Evolutionary conservation across 164 flowering plant genomes (phyloP), one percentile per base, ranked within the genome.

Genomic region (Macadamia integrifolia): DNA sequence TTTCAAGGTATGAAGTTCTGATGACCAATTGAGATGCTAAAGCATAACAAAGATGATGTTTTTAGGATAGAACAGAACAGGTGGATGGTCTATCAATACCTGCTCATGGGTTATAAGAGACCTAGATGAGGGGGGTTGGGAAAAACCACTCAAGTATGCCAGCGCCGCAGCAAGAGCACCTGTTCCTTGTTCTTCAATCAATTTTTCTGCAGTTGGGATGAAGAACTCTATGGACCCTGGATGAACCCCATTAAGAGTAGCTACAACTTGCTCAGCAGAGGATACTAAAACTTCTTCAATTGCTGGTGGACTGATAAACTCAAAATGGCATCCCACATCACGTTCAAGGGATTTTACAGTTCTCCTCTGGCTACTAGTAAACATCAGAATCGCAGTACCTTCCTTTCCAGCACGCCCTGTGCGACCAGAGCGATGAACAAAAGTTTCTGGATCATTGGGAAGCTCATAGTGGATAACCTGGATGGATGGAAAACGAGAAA

Each of bases 331-430:
- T 55, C 97, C 93, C 1, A 89, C 85, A 44, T 93, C 97, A 29
- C 81, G 83, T 74, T 91, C 96, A 69, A 89, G 81, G 55, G 49
- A 59, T 72, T 69, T 84, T 6, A 91, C 86, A 50, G 80, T 75
- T 74, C 92, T 87, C 1, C 65, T 6, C 68, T 91, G 89, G n/a
- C 81, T 78, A 10, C 76, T 79, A 61, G 92, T 66, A 73, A 89
- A 77, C 35, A 93, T 82, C 48, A 93, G 91, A 77, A 93, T 87
- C 29, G 90, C 94, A 81, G 35, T 80, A 67, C 98, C 98, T 73
- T 86, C 91, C 84, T 87, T 93, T 66, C 98, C 98, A 64, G 97
- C 96, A 65, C 98, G 98, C 9, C 98, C 98, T 62, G 98, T 93
- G 66, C 98, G 85, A 42, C 98, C 98, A 68, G 97, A 87, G 30